Evolutionary conservation across 805 yeast species (phyloP), one percentile per base, ranked within the genome.

Genomic region (Myxozyma neglecta): DNA sequence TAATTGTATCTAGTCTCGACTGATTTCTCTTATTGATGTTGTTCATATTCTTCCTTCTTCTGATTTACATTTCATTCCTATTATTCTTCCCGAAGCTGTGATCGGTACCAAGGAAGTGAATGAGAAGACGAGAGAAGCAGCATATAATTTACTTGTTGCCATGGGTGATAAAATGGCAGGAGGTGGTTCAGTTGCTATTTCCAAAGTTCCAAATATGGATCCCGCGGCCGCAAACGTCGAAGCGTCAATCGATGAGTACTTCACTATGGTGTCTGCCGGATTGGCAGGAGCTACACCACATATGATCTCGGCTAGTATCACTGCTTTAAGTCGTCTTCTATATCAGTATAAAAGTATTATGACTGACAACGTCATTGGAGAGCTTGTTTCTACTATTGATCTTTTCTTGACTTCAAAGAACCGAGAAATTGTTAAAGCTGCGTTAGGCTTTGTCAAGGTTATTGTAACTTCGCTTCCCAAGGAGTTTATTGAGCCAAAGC

Each of bases 251-350:
- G 82, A 85, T 50, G 97, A 92, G 75, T 92, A 81, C 72, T 90
- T 93, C 78, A 90, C 96, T 36, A 90, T 94, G 87, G 87, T 93
- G 36, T 84, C 93, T 74, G 99, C 97, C 35, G 99, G 99, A 78
- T 80, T 96, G 68, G 97, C 94, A 42, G 97, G 97, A 60, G 86
- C 88, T 67, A 83, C 94, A 36, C 93, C 96, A 40, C 96, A 93
- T 77, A 93, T 93, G 97, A 89, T 94, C 37, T 89, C 97, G 70
- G 97, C 98, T n/a, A 85, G 93, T 1, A 85, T 94, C 69, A 91
- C 97, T 6, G 96, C 97, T 0, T 79, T 93, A 57, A 86, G 96
- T 49, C 87, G 97, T 71, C 77, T 93, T 49, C 80, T 94, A 44
- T 93, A 85, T 75, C 97, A 94, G 75, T 96, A 66, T 56, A 65